Evolutionary conservation across 768 basidiomycete genomes (phyloP), one percentile per base, ranked within the genome.

Genomic region (Psilocybe cubensis): DNA sequence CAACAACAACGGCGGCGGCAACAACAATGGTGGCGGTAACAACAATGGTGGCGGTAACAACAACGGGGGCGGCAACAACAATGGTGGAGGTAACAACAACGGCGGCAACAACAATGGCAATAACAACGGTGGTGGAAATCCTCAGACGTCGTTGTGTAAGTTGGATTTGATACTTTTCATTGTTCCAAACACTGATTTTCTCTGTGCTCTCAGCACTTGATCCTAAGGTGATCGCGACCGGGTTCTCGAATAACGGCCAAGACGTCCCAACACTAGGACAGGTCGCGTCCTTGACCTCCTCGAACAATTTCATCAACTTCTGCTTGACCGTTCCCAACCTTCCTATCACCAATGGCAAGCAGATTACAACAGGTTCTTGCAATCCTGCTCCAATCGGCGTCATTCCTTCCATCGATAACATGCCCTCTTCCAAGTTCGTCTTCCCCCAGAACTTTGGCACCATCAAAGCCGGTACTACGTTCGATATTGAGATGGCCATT

Each of bases 261-360:
- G 67, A 74, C 50, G 70, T 74, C 33, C 76, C 76, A 1, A 64
- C 72, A 24, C 68, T 68, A 24, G 78, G 82, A 38, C 82, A 84
- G 67, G 79, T 80, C 53, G 70, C 80, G 3, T 84, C 82, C 4
- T 68, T 80, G 51, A 82, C 82, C 1, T 82, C 81, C 12, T 74
- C 69, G 18, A 85, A 88, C 74, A 87, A 87, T 73, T 88, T 83
- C 65, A 81, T 83, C 73, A 82, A 83, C 73, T 79, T 78, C 66
- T 86, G 83, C 64, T 63, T 75, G 27, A 78, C 75, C 10, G 69
- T 71, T 8, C 71, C 77, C 46, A 71, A 79, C 52, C 69, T 78
- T 43, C 79, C 80, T 12, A 72, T 86, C 65, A 85, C 84, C 41
- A 75, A 86, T 67, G 85, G 84, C 28, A 68, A 77, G 58, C 83